Evolutionary conservation across 176 grass and related monocot species (phyloP).

Genomic region (Avena insularis): DNA sequence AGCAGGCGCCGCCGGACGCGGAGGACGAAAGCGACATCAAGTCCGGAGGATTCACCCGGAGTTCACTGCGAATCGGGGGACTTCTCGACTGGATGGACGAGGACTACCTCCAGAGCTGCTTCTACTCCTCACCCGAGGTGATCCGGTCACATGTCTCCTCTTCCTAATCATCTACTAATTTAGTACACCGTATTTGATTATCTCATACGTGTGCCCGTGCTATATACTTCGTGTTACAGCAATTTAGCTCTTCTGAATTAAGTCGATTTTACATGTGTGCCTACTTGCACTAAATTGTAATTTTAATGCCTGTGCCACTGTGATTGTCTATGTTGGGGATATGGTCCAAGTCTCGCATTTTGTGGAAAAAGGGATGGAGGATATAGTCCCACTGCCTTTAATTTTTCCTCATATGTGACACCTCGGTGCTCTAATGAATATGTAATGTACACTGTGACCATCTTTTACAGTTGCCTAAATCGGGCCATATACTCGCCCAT

Average conservation of each 20-base stretch:
- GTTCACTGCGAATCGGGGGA: constrained; percentile 38
- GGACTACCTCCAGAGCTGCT: constrained; percentile 53
- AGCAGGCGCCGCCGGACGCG: background rate
- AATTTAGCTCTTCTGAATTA: background rate
- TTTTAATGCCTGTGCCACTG: background rate
- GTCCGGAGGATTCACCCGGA: background rate
- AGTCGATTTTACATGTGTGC: background rate
- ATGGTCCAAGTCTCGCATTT: background rate
- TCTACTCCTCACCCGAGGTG: constrained; percentile 34
- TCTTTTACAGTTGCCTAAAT: background rate
- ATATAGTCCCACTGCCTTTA: background rate
- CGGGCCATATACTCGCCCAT: background rate
- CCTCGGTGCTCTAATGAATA: background rate
- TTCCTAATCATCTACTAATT: background rate
- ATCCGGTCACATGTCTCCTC: background rate
- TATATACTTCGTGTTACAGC: background rate
- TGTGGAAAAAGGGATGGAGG: background rate
- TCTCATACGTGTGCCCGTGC: background rate
- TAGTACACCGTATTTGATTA: background rate
- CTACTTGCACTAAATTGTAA: background rate
- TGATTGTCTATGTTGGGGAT: background rate
- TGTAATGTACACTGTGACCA: background rate
- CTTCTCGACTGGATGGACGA: constrained; percentile 60
- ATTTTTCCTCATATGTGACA: background rate
- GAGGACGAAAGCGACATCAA: background rate